Evolutionary conservation across 2,329 filamentous ascomycete species (phyloP), one percentile per base, ranked within the genome.

Genomic region (Trichoderma asperellum): DNA sequence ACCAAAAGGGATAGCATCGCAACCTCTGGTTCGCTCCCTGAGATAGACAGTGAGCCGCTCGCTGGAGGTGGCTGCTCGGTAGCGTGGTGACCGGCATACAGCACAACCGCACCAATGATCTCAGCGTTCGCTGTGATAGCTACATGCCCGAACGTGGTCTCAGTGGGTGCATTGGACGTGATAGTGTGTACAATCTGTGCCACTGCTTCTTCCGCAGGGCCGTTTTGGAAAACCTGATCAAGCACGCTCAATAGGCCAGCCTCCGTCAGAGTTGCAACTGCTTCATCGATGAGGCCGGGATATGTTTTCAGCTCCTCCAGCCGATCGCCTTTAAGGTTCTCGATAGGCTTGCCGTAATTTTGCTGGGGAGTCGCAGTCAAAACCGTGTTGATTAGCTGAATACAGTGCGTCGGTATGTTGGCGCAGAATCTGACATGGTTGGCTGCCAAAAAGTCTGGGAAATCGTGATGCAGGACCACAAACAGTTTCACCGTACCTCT

Each of bases 401-500:
- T 90, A 80, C 93, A 96, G 76, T 96, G 91, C 62, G 89, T 88
- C 1, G 94, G 92, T 69, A 98, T 91, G 75, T 88, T 89, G 74
- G 92, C 90, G 81, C 91, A 94, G 64, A 99, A 88, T 73, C 89
- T 88, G 73, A 92, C 89, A 77, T 97, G 92, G 78, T 97, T 93
- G 74, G 94, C 92, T 6, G 92, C 91, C 53, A 99, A 82, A 79
- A 97, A 99, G 68, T 97, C 94, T 0, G 95, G 92, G 80, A 93
- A 98, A 79, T 99, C 96, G 77, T 98, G 96, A 74, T 97, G 92
- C 65, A 99, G 83, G 64, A 97, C 87, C 40, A 97, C 83, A 67
- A 98, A 82, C 70, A 97, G 87, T 76, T 96, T 94, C 59, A 97
- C 83, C 1, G 92, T 88, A 10, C 91, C 93, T 71, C 93, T 90